Conservation (phyloP, 306 rosid species). For the Senna tora region DNA sequence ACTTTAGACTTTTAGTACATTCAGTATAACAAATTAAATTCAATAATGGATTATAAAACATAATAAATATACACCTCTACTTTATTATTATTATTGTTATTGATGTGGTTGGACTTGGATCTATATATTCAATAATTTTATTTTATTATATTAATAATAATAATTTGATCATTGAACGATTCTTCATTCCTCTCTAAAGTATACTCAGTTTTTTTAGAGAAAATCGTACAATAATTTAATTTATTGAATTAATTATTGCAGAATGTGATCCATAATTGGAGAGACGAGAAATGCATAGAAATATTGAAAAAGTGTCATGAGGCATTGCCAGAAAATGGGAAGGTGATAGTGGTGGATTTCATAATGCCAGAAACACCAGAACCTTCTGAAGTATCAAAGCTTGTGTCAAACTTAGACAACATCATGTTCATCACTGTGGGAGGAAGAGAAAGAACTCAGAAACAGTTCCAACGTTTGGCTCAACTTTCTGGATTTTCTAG, state of each 20-base stretch:
- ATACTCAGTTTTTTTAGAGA: no score
- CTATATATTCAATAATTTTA: no score
- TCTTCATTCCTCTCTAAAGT: no score
- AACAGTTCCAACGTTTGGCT: constrained; percentile 24
- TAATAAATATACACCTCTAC: no score
- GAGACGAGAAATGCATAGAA: constrained; percentile 38
- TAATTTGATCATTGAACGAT: no score
- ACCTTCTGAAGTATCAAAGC: constrained; percentile 4
- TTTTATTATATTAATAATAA: no score
- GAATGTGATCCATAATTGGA: constrained; percentile 42
- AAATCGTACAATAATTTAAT: no score
- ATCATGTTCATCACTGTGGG: constrained; percentile 31
- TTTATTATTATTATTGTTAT: no score
- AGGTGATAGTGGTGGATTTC: constrained; percentile 44
- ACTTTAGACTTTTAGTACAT: no score
- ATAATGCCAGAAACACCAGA: constrained; percentile 43
- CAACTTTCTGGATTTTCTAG: constrained; percentile 37
- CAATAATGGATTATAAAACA: no score
- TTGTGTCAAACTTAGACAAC: constrained; percentile 33
- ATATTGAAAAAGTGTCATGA: constrained; percentile 33
- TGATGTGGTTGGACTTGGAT: no score
- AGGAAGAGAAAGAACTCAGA: constrained; percentile 43
- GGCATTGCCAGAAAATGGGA: constrained; percentile 42
- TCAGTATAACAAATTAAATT: no score
- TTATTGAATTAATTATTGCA: background rate